These are phyloP conservation scores for Dispira parvispora DNA, from an alignment of 192 early-diverging fungal genomes.

Conservation along the genomic window DNA sequence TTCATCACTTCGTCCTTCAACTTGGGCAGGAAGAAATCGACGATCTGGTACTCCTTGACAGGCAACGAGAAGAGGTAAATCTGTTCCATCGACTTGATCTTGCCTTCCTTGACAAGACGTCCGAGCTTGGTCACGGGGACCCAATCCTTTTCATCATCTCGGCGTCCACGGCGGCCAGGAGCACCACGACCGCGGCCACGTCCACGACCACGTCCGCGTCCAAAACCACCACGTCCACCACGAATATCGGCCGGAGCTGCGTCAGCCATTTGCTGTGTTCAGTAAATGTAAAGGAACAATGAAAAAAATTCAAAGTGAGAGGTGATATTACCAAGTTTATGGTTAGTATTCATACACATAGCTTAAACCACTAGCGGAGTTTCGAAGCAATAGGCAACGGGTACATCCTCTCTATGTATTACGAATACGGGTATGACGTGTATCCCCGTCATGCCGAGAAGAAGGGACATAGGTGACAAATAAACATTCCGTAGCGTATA, in stretches of 20 bases:
- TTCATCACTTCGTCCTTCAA: conserved; percentile 99
- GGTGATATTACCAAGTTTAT: background rate
- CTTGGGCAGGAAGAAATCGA: conserved; percentile 87
- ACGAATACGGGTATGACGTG: background rate
- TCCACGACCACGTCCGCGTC: conserved; percentile 58
- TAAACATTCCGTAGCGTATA: background rate
- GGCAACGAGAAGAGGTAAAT: conserved; percentile 96
- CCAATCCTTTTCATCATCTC: conserved; percentile 75
- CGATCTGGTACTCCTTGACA: conserved; percentile 99
- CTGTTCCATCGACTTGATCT: conserved; percentile 94
- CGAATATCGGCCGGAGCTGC: conserved; percentile 59
- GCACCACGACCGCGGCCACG: conserved; percentile 54
- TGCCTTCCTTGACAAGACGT: conserved; percentile 94
- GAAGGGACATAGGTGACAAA: background rate
- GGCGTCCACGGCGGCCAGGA: conserved; percentile 63
- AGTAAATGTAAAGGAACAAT: background rate
- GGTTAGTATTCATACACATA: background rate
- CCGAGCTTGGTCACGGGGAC: conserved; percentile 97
- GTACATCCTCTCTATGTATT: background rate
- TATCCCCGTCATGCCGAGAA: background rate
- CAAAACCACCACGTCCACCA: conserved; percentile 48
- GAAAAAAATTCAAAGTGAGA: background rate
- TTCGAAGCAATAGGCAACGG: background rate
- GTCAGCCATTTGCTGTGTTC: conserved; percentile 55
- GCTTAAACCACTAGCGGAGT: background rate